Conservation (phyloP, 805 yeast species). For the Wickerhamiella lipophila region DNA sequence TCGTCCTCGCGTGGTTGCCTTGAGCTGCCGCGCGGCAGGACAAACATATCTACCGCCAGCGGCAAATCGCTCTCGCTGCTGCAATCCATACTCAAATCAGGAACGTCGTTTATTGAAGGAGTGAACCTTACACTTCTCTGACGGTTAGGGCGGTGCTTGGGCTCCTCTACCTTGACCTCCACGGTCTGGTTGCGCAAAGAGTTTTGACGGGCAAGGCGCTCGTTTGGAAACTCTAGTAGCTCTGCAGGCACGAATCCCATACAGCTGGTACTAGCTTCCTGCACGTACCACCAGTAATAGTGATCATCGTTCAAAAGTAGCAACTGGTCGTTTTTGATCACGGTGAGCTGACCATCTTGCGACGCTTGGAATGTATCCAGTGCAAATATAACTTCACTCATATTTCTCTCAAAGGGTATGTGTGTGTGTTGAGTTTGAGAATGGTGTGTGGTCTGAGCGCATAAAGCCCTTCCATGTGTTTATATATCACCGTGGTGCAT, state of each 20-base stretch:
- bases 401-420: not conserved
- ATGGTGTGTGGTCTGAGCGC: not conserved
- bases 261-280: conserved; percentile 43
- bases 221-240: conserved; percentile 79
- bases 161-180: conserved; percentile 4
- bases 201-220: conserved; percentile 79
- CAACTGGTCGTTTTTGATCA: conserved; percentile 71
- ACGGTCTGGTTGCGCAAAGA: conserved; percentile 56
- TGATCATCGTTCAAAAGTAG: conserved; percentile 75
- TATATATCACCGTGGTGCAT: not conserved
- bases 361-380: conserved; percentile 81
- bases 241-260: conserved; percentile 97
- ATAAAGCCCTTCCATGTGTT: not conserved
- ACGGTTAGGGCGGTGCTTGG: not conserved
- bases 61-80: conserved; percentile 2
- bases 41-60: conserved; percentile 1
- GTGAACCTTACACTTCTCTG: conserved; percentile 8
- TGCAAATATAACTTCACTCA: conserved; percentile 46
- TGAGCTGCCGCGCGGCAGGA: not conserved
- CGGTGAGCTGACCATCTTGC: conserved; percentile 79
- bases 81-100: conserved; percentile 4
- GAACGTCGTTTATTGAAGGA: conserved; percentile 5
- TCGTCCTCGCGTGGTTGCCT: not conserved
- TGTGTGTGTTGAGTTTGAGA: not conserved
- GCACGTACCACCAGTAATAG: conserved; percentile 93